Base-by-base conservation (phyloP, 2,329 filamentous ascomycete genomes). In the Neonectria neomacrospora region DNA sequence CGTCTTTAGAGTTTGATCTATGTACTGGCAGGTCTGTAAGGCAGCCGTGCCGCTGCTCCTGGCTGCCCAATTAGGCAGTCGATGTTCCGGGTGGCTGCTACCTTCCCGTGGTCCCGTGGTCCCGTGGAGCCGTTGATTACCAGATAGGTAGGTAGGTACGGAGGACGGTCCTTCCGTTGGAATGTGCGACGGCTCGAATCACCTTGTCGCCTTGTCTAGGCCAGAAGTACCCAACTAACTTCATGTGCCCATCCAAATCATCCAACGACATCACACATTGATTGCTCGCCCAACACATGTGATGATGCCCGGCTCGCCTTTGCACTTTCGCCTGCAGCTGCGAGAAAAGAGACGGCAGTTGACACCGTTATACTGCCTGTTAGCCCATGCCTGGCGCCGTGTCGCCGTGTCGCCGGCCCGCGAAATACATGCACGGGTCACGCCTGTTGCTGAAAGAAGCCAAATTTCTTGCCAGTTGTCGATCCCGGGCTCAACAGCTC, bases 91-190 rank as follows among this genome's bases (percentile, higher is more conserved):
- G 50, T 58, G 54, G 54, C 50, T 54, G 44, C 14, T 42, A 48
- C 42, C 60, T 63, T 63, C 60, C 60, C 60, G 60, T 26, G 32
- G 34, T 63, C 60, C 60, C 60, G 60, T 26, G 32, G 34, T 55
- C 54, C 60, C 54, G 60, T 54, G 26, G 32, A 58, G 34, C 47
- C 54, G 44, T 57, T 58, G 37, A 28, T 52, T 41, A 41, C 37
- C 18, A 57, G 34, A n/a, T 23, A 23, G 26, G 16, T 20, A 23
- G 26, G 16, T 20, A 7, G 39, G 32, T 28, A 44, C 10, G 22
- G 2, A 9, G n/a, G 7, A 57, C 14, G 8, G 37, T n/a, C 30
- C 16, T 47, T 28, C 34, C 34, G 34, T n/a, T 48, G 42, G 54
- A 48, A 28, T n/a, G 41, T 10, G 14, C 28, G 23, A 26, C 22